Evolutionary conservation across 2,329 filamentous ascomycete genomes (phyloP).

Genomic region (Trichoderma aggressivum): DNA sequence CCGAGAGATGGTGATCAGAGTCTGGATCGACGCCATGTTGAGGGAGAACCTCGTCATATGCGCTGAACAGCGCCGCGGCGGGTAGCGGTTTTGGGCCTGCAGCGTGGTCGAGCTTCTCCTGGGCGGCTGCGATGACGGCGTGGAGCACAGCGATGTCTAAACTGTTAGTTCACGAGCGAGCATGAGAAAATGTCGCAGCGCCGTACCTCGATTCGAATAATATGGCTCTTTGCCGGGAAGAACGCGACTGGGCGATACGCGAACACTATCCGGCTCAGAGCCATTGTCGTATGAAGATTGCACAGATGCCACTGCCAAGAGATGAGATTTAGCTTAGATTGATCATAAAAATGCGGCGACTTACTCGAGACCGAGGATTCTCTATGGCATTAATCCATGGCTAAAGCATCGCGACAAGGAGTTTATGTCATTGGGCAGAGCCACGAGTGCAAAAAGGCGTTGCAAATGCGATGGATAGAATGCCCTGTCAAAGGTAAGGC

Average conservation of each 20-base stretch:
- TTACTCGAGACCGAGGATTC: conserved; percentile 29
- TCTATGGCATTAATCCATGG: conserved; percentile 35
- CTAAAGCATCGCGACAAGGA: neutral
- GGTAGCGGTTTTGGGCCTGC: conserved; percentile 62
- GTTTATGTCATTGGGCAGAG: neutral
- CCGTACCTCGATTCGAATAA: conserved; percentile 59
- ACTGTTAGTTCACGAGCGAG: neutral
- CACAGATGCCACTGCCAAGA: conserved; percentile 28
- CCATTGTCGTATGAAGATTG: conserved; percentile 25
- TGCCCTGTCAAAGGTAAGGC: neutral
- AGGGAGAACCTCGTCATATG: conserved; percentile 74
- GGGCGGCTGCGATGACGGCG: conserved; percentile 69
- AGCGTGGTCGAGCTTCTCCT: conserved; percentile 57
- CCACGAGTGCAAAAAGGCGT: neutral
- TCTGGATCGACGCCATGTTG: conserved; percentile 67
- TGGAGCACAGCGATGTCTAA: conserved; percentile 76
- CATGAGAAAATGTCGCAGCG: neutral
- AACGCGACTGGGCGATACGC: conserved; percentile 28
- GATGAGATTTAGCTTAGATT: neutral
- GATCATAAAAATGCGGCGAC: neutral
- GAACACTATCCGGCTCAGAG: conserved; percentile 29
- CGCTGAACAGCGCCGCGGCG: conserved; percentile 74
- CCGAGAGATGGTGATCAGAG: conserved; percentile 70
- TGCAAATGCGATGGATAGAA: neutral
- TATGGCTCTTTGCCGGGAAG: conserved; percentile 37